Conservation (phyloP, 2,329 filamentous ascomycete genomes). For the Colletotrichum eremochloae region DNA sequence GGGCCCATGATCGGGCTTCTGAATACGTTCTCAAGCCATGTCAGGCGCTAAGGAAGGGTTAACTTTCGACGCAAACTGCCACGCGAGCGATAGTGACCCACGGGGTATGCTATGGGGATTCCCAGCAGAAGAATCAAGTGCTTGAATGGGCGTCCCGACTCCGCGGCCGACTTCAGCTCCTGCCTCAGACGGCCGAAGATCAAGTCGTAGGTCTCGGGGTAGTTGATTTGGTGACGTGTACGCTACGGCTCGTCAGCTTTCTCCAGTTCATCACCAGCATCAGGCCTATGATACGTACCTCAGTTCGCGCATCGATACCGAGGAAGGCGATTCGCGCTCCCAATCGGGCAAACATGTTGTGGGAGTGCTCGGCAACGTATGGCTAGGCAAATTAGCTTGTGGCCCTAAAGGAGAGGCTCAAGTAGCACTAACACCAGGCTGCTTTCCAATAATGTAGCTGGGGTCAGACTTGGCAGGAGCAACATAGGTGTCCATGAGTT, state of each 20-base stretch:
- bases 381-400: conserved; percentile 69
- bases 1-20: conserved; percentile 88
- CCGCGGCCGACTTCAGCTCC: conserved; percentile 78
- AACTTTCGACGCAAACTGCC: conserved; percentile 17
- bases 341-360: conserved; percentile 87
- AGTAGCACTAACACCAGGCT: conserved; percentile 76
- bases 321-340: conserved; percentile 87
- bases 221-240: conserved; percentile 94
- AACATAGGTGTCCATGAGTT: conserved; percentile 83
- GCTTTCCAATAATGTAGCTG: conserved; percentile 83
- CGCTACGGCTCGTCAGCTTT: conserved; percentile 59
- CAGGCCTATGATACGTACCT: conserved; percentile 61
- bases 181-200: conserved; percentile 82
- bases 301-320: conserved; percentile 92
- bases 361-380: conserved; percentile 89
- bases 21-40: conserved; percentile 97
- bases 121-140: conserved; percentile 90
- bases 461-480: conserved; percentile 67
- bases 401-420: conserved; percentile 59
- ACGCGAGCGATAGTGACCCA: conserved; percentile 60
- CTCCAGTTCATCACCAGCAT: conserved; percentile 1
- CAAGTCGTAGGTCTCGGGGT: conserved; percentile 88
- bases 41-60: conserved; percentile 72
- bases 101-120: conserved; percentile 87
- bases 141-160: conserved; percentile 80